A percentile compares a stretch with the other conserved stretches of the same genome.
Conservation (phyloP, 2,329 filamentous ascomycete species). For the Coniochaeta prunicola region DNA sequence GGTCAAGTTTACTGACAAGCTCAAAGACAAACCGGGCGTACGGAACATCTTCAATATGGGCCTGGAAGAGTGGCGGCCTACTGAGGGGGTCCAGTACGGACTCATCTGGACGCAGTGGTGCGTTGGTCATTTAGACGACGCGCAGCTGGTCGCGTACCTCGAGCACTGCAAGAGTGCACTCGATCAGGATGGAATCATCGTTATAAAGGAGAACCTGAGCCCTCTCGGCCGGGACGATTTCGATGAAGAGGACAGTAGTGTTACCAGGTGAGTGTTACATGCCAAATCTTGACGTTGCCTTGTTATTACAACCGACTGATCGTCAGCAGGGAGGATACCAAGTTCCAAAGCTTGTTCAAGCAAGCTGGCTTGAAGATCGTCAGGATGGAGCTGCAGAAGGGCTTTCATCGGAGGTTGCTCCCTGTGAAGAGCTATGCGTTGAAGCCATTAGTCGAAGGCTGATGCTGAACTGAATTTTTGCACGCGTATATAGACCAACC, state of each 20-base stretch:
- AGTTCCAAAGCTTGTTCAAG: constrained; percentile 63
- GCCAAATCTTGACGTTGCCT: not conserved
- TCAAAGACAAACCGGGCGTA: constrained; percentile 48
- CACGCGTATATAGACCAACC: too few relatives aligned
- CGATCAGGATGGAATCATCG: constrained; percentile 44
- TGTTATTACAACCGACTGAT: not conserved
- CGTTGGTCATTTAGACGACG: constrained; percentile 71
- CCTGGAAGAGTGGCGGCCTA: constrained; percentile 61
- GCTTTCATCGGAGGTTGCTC: constrained; percentile 55
- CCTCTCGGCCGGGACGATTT: constrained; percentile 57
- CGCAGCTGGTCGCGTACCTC: constrained; percentile 62
- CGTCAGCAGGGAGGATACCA: constrained; percentile 56
- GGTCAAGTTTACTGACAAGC: constrained; percentile 63
- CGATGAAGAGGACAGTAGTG: constrained; percentile 67
- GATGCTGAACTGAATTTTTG: too few relatives aligned
- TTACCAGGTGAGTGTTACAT: constrained; percentile 53
- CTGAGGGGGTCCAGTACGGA: constrained; percentile 52
- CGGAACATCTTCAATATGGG: constrained; percentile 63
- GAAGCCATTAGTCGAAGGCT: too few relatives aligned
- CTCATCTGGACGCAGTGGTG: constrained; percentile 92
- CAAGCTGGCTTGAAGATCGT: constrained; percentile 62
- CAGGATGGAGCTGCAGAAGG: constrained; percentile 63
- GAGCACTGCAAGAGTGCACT: constrained; percentile 44
- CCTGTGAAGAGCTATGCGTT: constrained; percentile 76
- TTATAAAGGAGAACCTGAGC: constrained; percentile 75